phyloP scores from a whole-genome alignment of 2,329 filamentous ascomycete species.

The Camptophora hylomeconis region DNA sequence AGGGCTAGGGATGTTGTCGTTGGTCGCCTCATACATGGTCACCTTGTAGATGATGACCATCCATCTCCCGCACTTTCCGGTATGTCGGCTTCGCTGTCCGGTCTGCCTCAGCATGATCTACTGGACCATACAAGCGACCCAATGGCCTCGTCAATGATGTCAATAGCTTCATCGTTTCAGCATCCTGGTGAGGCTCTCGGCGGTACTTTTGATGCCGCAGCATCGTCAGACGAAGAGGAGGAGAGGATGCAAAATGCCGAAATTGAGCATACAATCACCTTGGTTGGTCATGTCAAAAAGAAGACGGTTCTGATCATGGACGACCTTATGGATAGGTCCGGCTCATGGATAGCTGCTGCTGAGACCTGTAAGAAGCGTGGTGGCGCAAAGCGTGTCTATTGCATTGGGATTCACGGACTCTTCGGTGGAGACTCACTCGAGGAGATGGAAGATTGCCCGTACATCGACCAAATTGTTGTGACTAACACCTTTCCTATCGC shows the following conservation, averaged over 20 bases:
- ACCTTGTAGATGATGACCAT: constrained; percentile 89
- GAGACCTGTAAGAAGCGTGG: constrained; percentile 84
- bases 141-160: constrained; percentile 73
- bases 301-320: constrained; percentile 89
- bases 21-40: constrained; percentile 79
- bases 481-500: constrained; percentile 95
- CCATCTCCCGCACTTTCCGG: constrained; percentile 59
- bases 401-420: constrained; percentile 90
- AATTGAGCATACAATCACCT: constrained; percentile 85
- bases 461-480: constrained; percentile 86
- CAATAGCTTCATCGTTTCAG: constrained; percentile 62
- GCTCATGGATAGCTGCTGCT: constrained; percentile 92
- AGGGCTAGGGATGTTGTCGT: constrained; percentile 82
- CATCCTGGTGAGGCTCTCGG: constrained; percentile 63
- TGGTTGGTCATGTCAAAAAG: constrained; percentile 88
- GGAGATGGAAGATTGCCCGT: constrained; percentile 82
- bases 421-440: constrained; percentile 83
- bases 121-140: constrained; percentile 55
- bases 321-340: constrained; percentile 97
- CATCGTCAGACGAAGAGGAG: constrained; percentile 82
- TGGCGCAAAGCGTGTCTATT: constrained; percentile 84
- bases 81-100: constrained; percentile 49
- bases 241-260: constrained; percentile 69
- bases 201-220: constrained; percentile 71
- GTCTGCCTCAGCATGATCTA: constrained; percentile 33